These are phyloP conservation scores for Chaetomium tenue DNA, from an alignment of 495 filamentous ascomycete genomes.

Conservation along the genomic window DNA sequence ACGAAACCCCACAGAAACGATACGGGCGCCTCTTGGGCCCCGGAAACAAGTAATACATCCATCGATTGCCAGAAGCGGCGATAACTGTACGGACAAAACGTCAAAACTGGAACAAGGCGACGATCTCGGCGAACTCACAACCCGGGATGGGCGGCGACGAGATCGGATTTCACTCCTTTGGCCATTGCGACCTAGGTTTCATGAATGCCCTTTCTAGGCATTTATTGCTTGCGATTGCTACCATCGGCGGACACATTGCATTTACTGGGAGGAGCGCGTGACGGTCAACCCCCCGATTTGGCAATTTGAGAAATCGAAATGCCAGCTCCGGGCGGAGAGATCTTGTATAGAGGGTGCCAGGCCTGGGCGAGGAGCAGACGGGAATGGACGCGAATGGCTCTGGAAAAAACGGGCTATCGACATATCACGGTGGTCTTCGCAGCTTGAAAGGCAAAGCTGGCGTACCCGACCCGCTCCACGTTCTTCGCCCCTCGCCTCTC, in stretches of 20 bases:
- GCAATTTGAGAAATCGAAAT: not conserved
- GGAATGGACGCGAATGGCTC: not conserved
- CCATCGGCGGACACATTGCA: conserved; percentile 4
- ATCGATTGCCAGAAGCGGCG: not conserved
- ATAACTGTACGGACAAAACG: not conserved
- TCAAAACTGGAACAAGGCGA: not conserved
- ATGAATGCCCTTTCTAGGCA: not conserved
- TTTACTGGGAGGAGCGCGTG: not conserved
- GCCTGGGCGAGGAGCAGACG: not conserved
- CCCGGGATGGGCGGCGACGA: not conserved
- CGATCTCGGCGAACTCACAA: not conserved
- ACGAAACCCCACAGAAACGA: not conserved
- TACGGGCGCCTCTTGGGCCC: not conserved
- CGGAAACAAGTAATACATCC: conserved; percentile 2
- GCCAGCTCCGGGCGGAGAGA: not conserved
- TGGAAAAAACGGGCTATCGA: not conserved
- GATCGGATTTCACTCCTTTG: conserved; percentile 11
- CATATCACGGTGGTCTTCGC: not conserved
- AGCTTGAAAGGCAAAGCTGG: not conserved
- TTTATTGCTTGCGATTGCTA: conserved; percentile 12
- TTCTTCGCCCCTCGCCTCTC: not conserved
- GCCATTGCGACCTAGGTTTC: not conserved
- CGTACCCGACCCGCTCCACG: not conserved
- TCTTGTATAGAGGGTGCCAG: too few relatives aligned
- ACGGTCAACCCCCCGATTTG: not conserved